Evolutionary conservation across 768 basidiomycete species (phyloP), one percentile per base, ranked within the genome.

Genomic region (Boletellus sp.): DNA sequence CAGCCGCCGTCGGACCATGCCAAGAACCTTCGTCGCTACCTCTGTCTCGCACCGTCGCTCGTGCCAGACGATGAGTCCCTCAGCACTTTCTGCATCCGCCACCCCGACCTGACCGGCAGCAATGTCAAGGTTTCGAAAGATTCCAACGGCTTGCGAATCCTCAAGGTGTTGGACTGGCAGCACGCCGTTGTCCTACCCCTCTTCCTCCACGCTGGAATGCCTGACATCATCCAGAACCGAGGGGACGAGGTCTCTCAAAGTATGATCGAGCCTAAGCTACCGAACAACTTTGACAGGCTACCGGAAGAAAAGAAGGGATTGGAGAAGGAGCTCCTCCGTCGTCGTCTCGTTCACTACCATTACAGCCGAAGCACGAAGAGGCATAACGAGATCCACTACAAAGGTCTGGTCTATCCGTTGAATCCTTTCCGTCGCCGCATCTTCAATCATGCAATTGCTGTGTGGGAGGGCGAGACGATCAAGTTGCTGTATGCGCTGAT

Each of bases 381-480:
- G 47, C 35, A 23, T n/a, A 41, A 40, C 38, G 17, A 15, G 47
- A 20, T 32, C 15, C 47, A 47, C 26, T n/a, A 47, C 16, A 31
- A 20, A 4, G 47, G 28, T 16, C 28, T 44, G 20, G 17, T 23
- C 24, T 33, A 24, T 41, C 17, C 8, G 24, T 26, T 26, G 4
- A 26, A 26, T 26, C 24, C 24, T 26, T n/a, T 51, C 39, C 23
- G 31, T 39, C 17, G 38, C 38, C 43, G 43, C 33, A 38, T 45
- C 16, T 51, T 51, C 43, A 13, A 40, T 23, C 39, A 24, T 15
- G 39, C 39, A 3, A 17, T 24, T 34, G 43, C 26, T 17, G 31
- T 44, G 3, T 45, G 50, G 43, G 43, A 51, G 39, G 43, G 44
- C 5, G 39, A 45, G n/a, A 45, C 44, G 15, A 24, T 35, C 32